phyloP scores from a whole-genome alignment of 148 eudicot species.

The Camellia sinensis region DNA sequence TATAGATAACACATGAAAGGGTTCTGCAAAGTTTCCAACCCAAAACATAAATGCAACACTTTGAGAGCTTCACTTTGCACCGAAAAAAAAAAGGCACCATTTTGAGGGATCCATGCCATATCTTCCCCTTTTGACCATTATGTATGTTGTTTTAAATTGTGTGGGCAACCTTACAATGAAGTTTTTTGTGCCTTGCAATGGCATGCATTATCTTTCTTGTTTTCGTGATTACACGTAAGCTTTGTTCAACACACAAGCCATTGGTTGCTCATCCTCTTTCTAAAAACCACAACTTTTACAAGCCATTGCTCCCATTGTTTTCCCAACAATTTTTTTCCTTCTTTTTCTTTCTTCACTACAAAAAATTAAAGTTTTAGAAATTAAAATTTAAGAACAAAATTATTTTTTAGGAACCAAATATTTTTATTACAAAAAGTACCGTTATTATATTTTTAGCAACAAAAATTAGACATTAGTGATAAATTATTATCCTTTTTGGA shows the following conservation, averaged over 20 bases:
- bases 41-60: neutral
- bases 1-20: neutral
- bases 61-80: constrained; percentile 20
- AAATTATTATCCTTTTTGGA: too few species aligned
- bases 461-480: too few species aligned
- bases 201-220: constrained; percentile 15
- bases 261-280: constrained; percentile 1
- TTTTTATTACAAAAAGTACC: too few species aligned
- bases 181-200: constrained; percentile 6
- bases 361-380: too few species aligned
- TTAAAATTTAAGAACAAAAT: too few species aligned
- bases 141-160: neutral
- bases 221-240: constrained; percentile 36
- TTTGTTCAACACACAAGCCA: constrained; percentile 16
- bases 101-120: constrained; percentile 17
- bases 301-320: neutral
- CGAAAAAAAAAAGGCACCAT: constrained; percentile 20
- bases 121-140: constrained; percentile 17
- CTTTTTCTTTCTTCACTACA: constrained; percentile 8
- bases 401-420: too few species aligned
- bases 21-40: too few species aligned
- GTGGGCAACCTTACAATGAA: constrained; percentile 15
- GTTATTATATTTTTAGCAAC: too few species aligned
- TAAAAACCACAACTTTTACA: neutral
- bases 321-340: neutral